Percentiles rank a stretch among this genome's conserved stretches.
phyloP scores from a whole-genome alignment of 1,284 basidiomycete genomes.

The Fistulinella cinereoalba region DNA sequence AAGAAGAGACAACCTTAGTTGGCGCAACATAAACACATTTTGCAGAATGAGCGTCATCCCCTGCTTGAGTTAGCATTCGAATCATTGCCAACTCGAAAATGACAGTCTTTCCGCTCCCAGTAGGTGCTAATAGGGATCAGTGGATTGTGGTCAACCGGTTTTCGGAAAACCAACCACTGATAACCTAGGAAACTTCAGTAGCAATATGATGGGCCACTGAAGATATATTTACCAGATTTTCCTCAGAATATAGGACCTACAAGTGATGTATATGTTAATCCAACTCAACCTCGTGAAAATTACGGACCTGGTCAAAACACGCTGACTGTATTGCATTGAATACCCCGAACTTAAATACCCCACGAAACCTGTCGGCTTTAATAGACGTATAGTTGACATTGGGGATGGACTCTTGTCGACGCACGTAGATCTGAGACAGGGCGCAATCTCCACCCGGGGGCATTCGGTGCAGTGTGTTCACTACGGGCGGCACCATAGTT shows the following conservation, averaged over 20 bases:
- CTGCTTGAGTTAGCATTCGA: conserved; percentile 58
- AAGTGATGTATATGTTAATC: no score
- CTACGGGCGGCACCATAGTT: background rate
- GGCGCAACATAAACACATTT: conserved; percentile 94
- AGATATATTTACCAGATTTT: conserved; percentile 63
- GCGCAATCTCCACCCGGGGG: conserved; percentile 48
- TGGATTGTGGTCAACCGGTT: conserved; percentile 5
- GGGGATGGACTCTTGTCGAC: conserved; percentile 24
- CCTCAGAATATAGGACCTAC: conserved; percentile 65
- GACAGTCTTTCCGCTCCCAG: conserved; percentile 91
- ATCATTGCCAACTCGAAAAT: conserved; percentile 92
- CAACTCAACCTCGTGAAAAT: no score
- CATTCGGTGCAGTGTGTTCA: conserved; percentile 36
- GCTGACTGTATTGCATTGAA: conserved; percentile 90
- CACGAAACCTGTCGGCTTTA: conserved; percentile 77
- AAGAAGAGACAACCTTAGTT: conserved; percentile 63
- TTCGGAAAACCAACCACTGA: conserved; percentile 64
- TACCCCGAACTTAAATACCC: conserved; percentile 80
- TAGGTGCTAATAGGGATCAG: conserved; percentile 62
- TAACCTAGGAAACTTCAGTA: conserved; percentile 48
- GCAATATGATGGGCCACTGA: conserved; percentile 1
- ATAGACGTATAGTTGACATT: background rate
- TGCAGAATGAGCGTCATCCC: conserved; percentile 34
- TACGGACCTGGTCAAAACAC: conserved; percentile 71
- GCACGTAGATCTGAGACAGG: conserved; percentile 71